Percentiles rank a stretch among this genome's conserved stretches.
These are phyloP conservation scores for Trametes cubensis DNA, from an alignment of 768 basidiomycete species.

Conservation along the genomic window DNA sequence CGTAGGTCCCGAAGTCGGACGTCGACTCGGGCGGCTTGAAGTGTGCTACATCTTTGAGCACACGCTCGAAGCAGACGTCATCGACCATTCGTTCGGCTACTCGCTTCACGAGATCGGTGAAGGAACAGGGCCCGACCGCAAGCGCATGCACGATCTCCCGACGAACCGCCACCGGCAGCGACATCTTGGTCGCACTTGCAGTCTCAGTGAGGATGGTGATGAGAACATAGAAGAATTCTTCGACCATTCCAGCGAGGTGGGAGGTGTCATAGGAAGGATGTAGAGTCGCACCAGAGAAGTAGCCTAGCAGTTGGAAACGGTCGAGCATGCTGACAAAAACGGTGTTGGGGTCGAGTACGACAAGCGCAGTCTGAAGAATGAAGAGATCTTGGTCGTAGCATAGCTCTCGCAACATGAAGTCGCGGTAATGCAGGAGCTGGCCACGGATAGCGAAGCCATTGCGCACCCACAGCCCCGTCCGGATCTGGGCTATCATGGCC, in stretches of 20 bases:
- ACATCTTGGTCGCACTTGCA: slow-evolving; percentile 69
- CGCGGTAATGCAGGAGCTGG: slow-evolving; percentile 93
- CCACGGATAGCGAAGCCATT: slow-evolving; percentile 96
- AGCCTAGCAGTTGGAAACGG: slow-evolving; percentile 79
- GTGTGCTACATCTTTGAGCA: slow-evolving; percentile 75
- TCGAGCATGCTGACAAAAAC: slow-evolving; percentile 88
- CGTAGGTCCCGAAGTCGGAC: slow-evolving; percentile 83
- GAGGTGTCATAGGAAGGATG: slow-evolving; percentile 66
- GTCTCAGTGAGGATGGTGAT: slow-evolving; percentile 87
- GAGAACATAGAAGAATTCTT: slow-evolving; percentile 87
- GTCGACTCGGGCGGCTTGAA: slow-evolving; percentile 82
- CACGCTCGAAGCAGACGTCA: slow-evolving; percentile 77
- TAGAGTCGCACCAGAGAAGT: slow-evolving; percentile 70
- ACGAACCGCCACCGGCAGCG: slow-evolving; percentile 63
- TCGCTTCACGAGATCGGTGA: slow-evolving; percentile 88
- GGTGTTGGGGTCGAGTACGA: slow-evolving; percentile 74
- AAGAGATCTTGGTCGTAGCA: slow-evolving; percentile 97
- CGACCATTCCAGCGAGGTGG: slow-evolving; percentile 83
- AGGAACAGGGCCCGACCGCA: slow-evolving; percentile 83
- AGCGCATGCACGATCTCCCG: slow-evolving; percentile 91
- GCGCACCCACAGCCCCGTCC: slow-evolving; percentile 95
- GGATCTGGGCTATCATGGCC: slow-evolving; percentile 91
- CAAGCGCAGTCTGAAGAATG: slow-evolving; percentile 83
- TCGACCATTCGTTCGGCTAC: slow-evolving; percentile 90
- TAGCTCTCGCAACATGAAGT: slow-evolving; percentile 92